phyloP scores from a whole-genome alignment of 805 yeast species.

The Kuraishia floccosa region DNA sequence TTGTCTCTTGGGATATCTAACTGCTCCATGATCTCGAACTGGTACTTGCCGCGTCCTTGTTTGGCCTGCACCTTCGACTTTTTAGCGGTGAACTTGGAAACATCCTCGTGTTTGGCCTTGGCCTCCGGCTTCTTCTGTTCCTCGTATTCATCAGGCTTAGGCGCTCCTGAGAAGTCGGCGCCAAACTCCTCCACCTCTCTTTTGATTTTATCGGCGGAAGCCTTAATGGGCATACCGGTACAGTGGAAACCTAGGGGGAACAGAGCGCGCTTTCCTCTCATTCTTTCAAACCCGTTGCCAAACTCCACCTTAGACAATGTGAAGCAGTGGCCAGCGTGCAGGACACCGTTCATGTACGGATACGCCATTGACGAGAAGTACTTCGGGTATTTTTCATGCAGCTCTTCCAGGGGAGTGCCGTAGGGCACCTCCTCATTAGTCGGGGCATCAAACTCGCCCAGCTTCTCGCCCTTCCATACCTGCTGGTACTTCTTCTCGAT shows the following conservation, averaged over 20 bases:
- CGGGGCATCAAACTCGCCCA: conserved; percentile 87
- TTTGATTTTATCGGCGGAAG: conserved; percentile 89
- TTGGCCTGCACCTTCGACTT: conserved; percentile 92
- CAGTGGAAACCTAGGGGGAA: conserved; percentile 98
- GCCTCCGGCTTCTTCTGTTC: conserved; percentile 19
- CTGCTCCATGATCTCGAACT: conserved; percentile 93
- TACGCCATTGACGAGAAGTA: conserved; percentile 92
- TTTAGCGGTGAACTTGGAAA: conserved; percentile 84
- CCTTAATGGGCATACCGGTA: conserved; percentile 97
- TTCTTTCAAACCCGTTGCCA: conserved; percentile 86
- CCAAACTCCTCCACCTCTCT: conserved; percentile 93
- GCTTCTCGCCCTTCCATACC: conserved; percentile 77
- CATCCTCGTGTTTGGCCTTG: conserved; percentile 50
- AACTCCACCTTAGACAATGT: conserved; percentile 91
- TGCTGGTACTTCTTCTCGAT: conserved; percentile 84
- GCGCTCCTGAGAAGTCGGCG: conserved; percentile 57
- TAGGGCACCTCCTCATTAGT: conserved; percentile 50
- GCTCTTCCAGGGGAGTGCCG: conserved; percentile 48
- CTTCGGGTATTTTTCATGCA: conserved; percentile 75
- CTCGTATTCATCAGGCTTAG: conserved; percentile 48
- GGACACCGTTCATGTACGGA: conserved; percentile 97
- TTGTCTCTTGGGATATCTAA: conserved; percentile 80
- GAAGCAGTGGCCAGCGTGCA: conserved; percentile 96
- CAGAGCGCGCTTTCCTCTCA: conserved; percentile 84
- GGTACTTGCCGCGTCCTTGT: conserved; percentile 88